These are phyloP conservation scores for Anisodus acutangulus DNA, from an alignment of 257 asterid genomes.

Conservation along the genomic window DNA sequence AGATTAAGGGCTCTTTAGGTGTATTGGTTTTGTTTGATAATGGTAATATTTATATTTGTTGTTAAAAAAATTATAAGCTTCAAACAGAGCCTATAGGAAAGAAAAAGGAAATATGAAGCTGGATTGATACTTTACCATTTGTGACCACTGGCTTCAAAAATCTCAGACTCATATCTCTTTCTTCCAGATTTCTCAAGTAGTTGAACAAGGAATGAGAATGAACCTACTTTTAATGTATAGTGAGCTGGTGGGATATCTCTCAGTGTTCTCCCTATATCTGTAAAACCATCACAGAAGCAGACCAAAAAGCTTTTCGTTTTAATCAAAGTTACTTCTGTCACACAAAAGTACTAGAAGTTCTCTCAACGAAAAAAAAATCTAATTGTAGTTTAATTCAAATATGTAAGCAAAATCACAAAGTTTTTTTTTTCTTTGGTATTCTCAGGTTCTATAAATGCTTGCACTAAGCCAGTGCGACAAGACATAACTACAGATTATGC, in stretches of 20 bases:
- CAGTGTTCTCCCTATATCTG: background rate
- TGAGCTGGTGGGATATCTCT: constrained; percentile 27
- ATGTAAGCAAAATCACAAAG: background rate
- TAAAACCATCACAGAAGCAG: background rate
- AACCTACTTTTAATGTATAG: constrained; percentile 26
- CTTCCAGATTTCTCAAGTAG: background rate
- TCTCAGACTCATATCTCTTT: background rate
- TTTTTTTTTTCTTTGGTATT: too few species aligned
- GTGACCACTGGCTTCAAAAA: constrained; percentile 27
- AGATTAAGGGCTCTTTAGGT: too few species aligned
- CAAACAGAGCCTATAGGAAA: background rate
- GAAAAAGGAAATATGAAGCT: background rate
- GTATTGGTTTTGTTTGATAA: too few species aligned
- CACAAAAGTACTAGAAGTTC: background rate
- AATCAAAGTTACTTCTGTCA: background rate
- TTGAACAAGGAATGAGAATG: constrained; percentile 24
- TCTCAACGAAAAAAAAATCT: background rate
- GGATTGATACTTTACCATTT: constrained; percentile 15
- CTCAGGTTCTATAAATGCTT: background rate
- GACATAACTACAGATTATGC: background rate
- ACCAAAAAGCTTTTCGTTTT: background rate
- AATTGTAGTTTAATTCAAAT: background rate
- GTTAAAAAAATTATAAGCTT: too few species aligned
- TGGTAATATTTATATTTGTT: too few species aligned
- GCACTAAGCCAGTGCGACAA: background rate